Conservation (phyloP, 306 rosid species). For the Acacia confusa region DNA sequence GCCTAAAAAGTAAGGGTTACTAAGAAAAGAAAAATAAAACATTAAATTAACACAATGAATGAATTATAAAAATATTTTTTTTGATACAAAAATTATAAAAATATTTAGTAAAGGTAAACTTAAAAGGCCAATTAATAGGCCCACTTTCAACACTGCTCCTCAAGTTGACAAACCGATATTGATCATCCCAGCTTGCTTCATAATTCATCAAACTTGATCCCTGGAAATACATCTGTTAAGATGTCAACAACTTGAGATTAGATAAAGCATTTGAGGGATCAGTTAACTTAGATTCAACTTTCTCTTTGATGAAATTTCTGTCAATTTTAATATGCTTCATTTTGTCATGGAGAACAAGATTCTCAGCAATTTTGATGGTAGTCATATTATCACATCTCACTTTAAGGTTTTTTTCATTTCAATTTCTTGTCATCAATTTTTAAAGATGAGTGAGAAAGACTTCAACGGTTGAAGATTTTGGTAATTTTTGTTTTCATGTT, state of each 20-base stretch:
- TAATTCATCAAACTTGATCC: neutral
- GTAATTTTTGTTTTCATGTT: constrained; percentile 37
- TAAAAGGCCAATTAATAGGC: neutral
- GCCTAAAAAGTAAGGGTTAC: neutral
- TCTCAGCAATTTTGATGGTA: no score
- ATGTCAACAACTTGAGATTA: neutral
- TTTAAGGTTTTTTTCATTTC: neutral
- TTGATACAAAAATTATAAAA: no score
- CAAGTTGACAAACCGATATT: neutral
- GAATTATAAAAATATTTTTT: no score
- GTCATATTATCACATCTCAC: no score
- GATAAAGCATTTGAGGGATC: no score
- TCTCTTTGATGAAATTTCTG: neutral
- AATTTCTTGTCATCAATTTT: constrained; percentile 15
- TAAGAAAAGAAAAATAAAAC: no score
- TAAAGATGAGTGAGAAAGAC: neutral
- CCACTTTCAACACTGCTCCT: neutral
- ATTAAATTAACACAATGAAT: neutral
- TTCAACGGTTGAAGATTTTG: constrained; percentile 30
- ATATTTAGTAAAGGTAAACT: neutral
- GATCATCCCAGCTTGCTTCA: neutral
- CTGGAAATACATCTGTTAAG: neutral
- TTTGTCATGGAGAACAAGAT: no score
- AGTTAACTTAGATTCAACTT: neutral
- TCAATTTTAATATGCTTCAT: neutral